phyloP scores from a whole-genome alignment of 2,329 filamentous ascomycete species.

The Colletotrichum musae region DNA sequence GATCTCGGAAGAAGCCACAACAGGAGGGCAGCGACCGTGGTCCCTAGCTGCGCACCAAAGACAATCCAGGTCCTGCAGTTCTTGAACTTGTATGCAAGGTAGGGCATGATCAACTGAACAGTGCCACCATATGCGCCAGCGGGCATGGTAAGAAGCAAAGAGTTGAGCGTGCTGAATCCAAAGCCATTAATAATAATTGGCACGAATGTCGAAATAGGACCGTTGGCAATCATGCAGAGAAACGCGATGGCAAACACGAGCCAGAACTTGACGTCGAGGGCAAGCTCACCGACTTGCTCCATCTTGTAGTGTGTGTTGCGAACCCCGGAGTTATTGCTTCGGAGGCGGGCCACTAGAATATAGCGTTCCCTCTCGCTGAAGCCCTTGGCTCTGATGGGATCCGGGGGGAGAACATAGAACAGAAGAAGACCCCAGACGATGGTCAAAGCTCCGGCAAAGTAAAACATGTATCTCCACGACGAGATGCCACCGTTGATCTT shows the following conservation, averaged over 20 bases:
- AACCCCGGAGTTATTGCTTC: conserved; percentile 54
- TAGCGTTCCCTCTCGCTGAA: conserved; percentile 49
- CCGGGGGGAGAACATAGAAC: conserved; percentile 48
- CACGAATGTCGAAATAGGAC: conserved; percentile 59
- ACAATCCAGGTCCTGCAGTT: conserved; percentile 55
- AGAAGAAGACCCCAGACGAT: conserved; percentile 45
- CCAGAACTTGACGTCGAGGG: conserved; percentile 56
- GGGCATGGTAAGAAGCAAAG: conserved; percentile 58
- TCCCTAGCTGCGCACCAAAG: conserved; percentile 56
- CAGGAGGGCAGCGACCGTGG: conserved; percentile 57
- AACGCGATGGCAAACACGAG: conserved; percentile 54
- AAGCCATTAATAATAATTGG: conserved; percentile 62
- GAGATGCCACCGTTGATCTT: conserved; percentile 46
- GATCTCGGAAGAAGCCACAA: conserved; percentile 59
- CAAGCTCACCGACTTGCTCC: conserved; percentile 56
- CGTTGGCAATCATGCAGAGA: conserved; percentile 60
- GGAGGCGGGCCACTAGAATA: conserved; percentile 47
- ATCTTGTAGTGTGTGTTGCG: conserved; percentile 61
- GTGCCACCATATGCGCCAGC: conserved; percentile 55
- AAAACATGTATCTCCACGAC: conserved; percentile 53
- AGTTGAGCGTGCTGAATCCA: conserved; percentile 59
- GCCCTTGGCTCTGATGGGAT: conserved; percentile 48
- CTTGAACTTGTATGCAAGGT: conserved; percentile 54
- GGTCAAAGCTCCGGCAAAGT: conserved; percentile 51
- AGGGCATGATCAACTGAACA: conserved; percentile 56